These are phyloP conservation scores for Podaxis mareebaensis DNA, from an alignment of 768 basidiomycete genomes.

Conservation along the genomic window DNA sequence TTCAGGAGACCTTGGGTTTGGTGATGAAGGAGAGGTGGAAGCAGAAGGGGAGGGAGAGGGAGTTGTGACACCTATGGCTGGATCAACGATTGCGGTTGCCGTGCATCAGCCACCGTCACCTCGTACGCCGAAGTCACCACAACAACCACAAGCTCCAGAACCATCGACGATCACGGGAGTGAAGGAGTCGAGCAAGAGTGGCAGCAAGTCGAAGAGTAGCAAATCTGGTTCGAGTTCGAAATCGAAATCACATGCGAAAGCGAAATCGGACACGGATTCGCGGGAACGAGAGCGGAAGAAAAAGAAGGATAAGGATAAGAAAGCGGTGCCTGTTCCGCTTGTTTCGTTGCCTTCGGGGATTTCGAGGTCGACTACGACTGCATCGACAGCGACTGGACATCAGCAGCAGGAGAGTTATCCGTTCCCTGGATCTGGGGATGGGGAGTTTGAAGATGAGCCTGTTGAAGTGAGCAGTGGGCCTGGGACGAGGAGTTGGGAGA, in stretches of 20 bases:
- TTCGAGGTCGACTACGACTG: background rate
- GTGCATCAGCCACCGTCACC: background rate
- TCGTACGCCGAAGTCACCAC: conserved; percentile 4
- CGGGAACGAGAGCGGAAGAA: conserved; percentile 24
- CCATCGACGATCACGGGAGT: conserved; percentile 13
- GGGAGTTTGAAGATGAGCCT: conserved; percentile 18
- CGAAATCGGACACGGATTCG: conserved; percentile 1
- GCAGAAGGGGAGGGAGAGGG: background rate
- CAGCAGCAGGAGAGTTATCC: conserved; percentile 50
- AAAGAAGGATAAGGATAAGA: conserved; percentile 30
- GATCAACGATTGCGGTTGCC: conserved; percentile 5
- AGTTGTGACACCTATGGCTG: background rate
- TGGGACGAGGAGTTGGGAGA: conserved; percentile 22
- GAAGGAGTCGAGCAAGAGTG: conserved; percentile 31
- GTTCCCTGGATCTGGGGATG: conserved; percentile 58
- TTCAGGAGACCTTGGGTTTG: conserved; percentile 30
- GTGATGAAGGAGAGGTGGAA: conserved; percentile 7
- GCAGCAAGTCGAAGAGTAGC: conserved; percentile 9
- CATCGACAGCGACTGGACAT: conserved; percentile 17
- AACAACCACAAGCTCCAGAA: background rate
- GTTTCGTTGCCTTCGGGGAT: conserved; percentile 34
- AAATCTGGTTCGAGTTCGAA: conserved; percentile 10
- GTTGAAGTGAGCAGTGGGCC: conserved; percentile 18
- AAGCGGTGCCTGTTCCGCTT: conserved; percentile 39
- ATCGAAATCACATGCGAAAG: conserved; percentile 9